A percentile compares a stretch with the other conserved stretches of the same genome.
These are phyloP conservation scores for Pleurozium schreberi DNA, from an alignment of 225 moss, liverwort and hornwort genomes.

Conservation along the genomic window DNA sequence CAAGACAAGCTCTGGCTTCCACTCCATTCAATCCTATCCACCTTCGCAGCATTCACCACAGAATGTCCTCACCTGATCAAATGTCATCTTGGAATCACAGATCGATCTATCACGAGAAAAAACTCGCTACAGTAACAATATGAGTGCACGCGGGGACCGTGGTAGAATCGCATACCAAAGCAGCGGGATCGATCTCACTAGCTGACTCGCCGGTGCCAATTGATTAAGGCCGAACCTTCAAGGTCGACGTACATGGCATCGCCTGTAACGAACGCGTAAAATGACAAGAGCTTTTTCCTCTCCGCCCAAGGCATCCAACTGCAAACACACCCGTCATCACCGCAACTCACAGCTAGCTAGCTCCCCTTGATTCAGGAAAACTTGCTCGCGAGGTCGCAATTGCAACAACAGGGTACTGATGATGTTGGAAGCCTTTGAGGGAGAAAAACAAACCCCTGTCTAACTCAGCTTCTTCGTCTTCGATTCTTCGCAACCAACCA, in stretches of 20 bases:
- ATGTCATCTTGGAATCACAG: neutral
- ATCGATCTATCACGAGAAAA: neutral
- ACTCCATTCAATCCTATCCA: neutral
- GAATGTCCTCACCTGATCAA: neutral
- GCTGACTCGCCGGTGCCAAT: neutral
- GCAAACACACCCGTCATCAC: neutral
- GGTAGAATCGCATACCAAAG: neutral
- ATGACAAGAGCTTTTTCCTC: conserved; percentile 7
- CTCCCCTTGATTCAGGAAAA: neutral
- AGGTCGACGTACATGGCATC: neutral
- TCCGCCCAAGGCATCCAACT: conserved; percentile 32
- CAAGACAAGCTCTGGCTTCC: neutral
- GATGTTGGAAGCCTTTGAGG: conserved; percentile 34
- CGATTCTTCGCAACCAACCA: neutral
- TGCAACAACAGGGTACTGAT: neutral
- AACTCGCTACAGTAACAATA: neutral
- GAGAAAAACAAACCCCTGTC: conserved; percentile 14
- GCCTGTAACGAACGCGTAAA: neutral
- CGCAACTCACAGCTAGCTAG: neutral
- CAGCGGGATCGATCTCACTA: neutral
- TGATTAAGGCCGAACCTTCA: neutral
- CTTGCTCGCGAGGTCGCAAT: neutral
- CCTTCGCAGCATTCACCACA: neutral
- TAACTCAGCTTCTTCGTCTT: neutral
- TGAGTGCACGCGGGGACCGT: neutral